Evolutionary conservation across 192 early-diverging fungal species (phyloP), one percentile per base, ranked within the genome.

Genomic region (Thamnidium elegans): DNA sequence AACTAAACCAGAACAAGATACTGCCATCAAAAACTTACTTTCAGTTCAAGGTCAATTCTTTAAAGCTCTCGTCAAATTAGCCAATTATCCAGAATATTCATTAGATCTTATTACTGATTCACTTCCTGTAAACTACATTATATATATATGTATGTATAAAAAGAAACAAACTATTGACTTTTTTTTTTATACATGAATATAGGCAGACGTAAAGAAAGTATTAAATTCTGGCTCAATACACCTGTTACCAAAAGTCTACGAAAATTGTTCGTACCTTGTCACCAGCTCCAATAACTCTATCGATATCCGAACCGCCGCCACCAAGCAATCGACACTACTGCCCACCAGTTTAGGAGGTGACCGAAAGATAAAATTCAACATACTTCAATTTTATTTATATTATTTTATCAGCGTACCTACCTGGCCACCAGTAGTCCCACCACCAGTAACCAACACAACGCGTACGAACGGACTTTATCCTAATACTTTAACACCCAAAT

Each of bases 341-440:
- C 55, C 55, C 13, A n/a, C 31, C 13, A 39, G 31, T 32, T 30
- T 30, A 6, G 34, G 34, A 19, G 55, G 34, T 17, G 34, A 56
- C 19, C 55, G 55, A 10, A 39, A 17, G 15, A 56, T 56, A 34
- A 32, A 34, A 34, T 56, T 56, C 17, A 56, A 56, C 10, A 56
- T 39, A 30, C 32, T 56, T 20, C 55, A 56, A 10, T 56, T 56
- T 19, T 56, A 56, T 39, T 20, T 56, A 34, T 56, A 36, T 11
- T 34, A 56, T 19, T 56, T 56, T 8, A 30, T 56, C n/a, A 56
- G 55, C 31, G 55, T 56, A 11, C 55, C 55, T 4, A 56, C 55
- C 15, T 56, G 31, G 17, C n/a, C 32, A n/a, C 34, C 31, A 36
- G 8, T 34, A 10, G 17, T 13, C 10, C 55, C 55, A 17, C 17